Base-by-base conservation (phyloP, 2,329 filamentous ascomycete species). In the Nigrospora sphaerica region DNA sequence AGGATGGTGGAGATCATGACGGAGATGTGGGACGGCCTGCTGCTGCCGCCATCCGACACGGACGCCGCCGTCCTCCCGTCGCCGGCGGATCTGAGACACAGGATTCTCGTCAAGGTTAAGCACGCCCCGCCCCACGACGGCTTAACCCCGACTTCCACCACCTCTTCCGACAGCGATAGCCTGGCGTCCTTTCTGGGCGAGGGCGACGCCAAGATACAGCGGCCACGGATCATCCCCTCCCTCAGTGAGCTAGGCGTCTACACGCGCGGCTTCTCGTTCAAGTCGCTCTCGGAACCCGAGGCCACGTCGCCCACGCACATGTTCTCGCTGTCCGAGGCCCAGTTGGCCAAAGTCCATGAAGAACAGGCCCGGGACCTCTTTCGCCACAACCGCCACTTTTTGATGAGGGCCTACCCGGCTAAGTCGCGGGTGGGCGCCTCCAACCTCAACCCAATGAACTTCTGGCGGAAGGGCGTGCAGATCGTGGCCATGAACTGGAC, bases 401-500 rank as follows among this genome's bases (percentile, higher is more conserved):
- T 96, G 55, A 89, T 96, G 86, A 81, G 91, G n/a, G 85, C 88
- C 0, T 96, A 95, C 58, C 91, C 91, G 0, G 89, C 86, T 34
- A 88, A 87, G 2, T 74, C 89, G 46, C 81, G 91, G 6, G 81
- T 96, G 45, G 77, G 80, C 49, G 95, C 88, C 0, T 92, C 88
- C 1, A 96, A 96, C 60, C 73, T 93, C 12, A 88, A 95, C 54
- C 89, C 91, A 5, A 78, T 82, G 1, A 75, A 85, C 4, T 92
- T 90, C 65, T 96, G 91, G 91, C 78, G 88, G 31, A 83, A 87
- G 52, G 91, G 91, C 13, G 85, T 93, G 3, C 91, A 96, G 65
- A 84, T 95, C 55, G 89, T 93, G 2, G 91, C 91, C 0, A 72
- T 96, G 50, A 96, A 96, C 67, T 96, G 91, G 88, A 91, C 96